A percentile compares a stretch with the other conserved stretches of the same genome.
Conservation (phyloP, 1,284 basidiomycete genomes). For the Moesziomyces antarcticus region DNA sequence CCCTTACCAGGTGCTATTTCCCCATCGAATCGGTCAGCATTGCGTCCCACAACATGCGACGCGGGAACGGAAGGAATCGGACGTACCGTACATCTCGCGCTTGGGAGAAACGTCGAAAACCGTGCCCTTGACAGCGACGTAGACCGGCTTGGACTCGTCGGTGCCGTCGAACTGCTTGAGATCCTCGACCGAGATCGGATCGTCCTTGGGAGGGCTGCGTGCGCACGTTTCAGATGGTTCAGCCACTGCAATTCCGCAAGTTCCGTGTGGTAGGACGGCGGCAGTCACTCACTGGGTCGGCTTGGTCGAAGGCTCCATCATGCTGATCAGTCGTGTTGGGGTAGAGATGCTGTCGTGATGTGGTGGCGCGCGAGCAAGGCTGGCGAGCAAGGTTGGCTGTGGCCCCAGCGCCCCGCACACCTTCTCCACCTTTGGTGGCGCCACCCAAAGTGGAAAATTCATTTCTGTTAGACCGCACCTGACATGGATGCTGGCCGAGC, state of each 20-base stretch:
- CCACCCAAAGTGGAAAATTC: background rate
- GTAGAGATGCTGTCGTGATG: background rate
- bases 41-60: too few relatives aligned
- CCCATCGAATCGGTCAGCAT: background rate
- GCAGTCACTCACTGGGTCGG: slow-evolving; percentile 52
- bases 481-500: too few relatives aligned
- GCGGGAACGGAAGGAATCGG: background rate
- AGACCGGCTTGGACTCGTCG: slow-evolving; percentile 77
- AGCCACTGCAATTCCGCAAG: too few relatives aligned
- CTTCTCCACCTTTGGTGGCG: slow-evolving; percentile 3
- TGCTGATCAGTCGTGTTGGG: background rate
- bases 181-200: slow-evolving; percentile 78
- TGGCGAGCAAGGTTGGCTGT: background rate
- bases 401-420: background rate
- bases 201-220: slow-evolving; percentile 77
- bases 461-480: background rate
- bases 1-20: slow-evolving; percentile 56
- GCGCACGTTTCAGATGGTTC: too few relatives aligned
- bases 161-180: slow-evolving; percentile 79
- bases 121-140: slow-evolving; percentile 87
- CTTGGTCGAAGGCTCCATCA: slow-evolving; percentile 56
- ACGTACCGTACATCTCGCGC: slow-evolving; percentile 81
- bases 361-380: background rate
- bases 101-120: slow-evolving; percentile 84
- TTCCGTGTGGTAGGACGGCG: too few relatives aligned